Base-by-base conservation (phyloP, 2,329 filamentous ascomycete species). In the Balansia obtecta region DNA sequence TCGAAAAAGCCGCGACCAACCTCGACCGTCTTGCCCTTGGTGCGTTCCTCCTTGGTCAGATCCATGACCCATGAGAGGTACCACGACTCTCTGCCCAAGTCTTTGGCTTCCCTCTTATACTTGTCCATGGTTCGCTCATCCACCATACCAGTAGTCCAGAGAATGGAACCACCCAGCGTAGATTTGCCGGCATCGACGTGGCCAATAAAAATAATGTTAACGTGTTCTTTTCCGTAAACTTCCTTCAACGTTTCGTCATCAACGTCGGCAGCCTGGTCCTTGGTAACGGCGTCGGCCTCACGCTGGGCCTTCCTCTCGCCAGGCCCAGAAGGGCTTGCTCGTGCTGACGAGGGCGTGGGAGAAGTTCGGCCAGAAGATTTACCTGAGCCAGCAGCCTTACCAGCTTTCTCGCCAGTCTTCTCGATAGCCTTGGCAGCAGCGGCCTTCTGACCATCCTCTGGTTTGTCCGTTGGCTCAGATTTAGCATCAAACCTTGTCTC, bases 121-220 rank as follows among this genome's bases (percentile, higher is more conserved):
- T 98, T 98, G 49, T 98, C 93, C 76, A 98, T 81, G 37, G 93
- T 98, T 65, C 93, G 82, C 70, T 98, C 89, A 63, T 98, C 94
- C n/a, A 98, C 93, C 93, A 97, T 98, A 53, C 93, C 93, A 5
- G 91, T 96, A 48, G 82, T 82, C 67, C 93, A 95, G 13, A 98
- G 76, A 55, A 98, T 95, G 48, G 87, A 87, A 47, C 93, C 93
- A 64, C 93, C 93, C 6, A 98, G 77, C 3, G 93, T 98, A 39
- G 89, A 96, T 73, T 98, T 98, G 60, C 93, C 93, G 48, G 93
- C 93, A 73, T 98, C 93, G 61, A 98, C 94, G 76, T 98, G 93
- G 48, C 93, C 91, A 63, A 97, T 86, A 71, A 97, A 96, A 57
- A 97, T 95, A 59, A 98, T 85, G 70, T 98, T 98, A 62, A 98